Evolutionary conservation across 2,329 filamentous ascomycete species (phyloP).

Genomic region (Aureobasidium sp.): DNA sequence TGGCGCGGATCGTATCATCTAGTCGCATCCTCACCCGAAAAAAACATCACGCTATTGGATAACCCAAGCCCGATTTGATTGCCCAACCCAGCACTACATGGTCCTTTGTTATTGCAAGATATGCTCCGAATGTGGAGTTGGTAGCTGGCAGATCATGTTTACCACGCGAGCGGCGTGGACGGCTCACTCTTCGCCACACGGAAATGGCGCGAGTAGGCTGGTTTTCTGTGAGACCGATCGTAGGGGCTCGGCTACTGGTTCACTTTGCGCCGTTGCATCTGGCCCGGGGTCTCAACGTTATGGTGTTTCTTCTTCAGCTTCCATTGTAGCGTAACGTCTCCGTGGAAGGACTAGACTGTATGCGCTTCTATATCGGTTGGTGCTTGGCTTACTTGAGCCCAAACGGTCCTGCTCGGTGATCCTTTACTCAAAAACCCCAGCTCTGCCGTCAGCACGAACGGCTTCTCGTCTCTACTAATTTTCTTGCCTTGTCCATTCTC

Average conservation of each 20-base stretch:
- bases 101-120: neutral
- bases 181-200: conserved; percentile 1
- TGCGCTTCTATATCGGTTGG: conserved; percentile 13
- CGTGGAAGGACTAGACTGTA: conserved; percentile 13
- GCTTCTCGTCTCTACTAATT: conserved; percentile 2
- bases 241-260: conserved; percentile 13
- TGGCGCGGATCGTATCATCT: neutral
- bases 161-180: conserved; percentile 8
- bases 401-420: conserved; percentile 10
- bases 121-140: neutral
- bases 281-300: conserved; percentile 14
- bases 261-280: conserved; percentile 13
- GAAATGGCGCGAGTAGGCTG: conserved; percentile 10
- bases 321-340: conserved; percentile 12
- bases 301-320: conserved; percentile 9
- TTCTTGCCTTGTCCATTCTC: neutral
- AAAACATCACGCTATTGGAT: conserved; percentile 11
- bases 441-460: conserved; percentile 6
- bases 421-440: conserved; percentile 13
- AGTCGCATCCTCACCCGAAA: conserved; percentile 7
- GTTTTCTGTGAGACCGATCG: neutral
- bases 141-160: neutral
- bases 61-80: neutral
- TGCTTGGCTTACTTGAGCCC: conserved; percentile 12
- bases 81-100: conserved; percentile 3